Conservation (phyloP, 495 filamentous ascomycete genomes). For the Annulohypoxylon bovei region DNA sequence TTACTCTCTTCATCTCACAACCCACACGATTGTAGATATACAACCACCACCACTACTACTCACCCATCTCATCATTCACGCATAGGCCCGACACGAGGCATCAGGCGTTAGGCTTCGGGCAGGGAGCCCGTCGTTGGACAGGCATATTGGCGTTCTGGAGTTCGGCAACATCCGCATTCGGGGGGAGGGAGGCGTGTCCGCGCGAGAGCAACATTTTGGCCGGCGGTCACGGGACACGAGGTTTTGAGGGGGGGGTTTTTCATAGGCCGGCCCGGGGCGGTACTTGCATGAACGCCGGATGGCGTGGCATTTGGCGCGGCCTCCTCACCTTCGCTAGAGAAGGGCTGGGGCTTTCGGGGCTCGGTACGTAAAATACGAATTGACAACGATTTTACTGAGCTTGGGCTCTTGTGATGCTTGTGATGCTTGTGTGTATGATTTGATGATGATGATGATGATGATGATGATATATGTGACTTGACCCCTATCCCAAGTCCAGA, state of each 20-base stretch:
- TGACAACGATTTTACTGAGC: background rate
- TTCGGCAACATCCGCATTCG: background rate
- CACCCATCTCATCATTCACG: constrained; percentile 27
- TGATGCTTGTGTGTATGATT: background rate
- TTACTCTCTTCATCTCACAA: constrained; percentile 15
- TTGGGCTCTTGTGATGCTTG: background rate
- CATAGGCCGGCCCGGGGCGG: background rate
- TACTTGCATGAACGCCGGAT: constrained; percentile 1
- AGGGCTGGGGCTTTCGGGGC: background rate
- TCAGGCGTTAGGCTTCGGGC: constrained; percentile 27
- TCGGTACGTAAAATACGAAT: constrained; percentile 8
- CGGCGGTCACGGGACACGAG: background rate
- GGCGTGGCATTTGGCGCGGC: background rate
- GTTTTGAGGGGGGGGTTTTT: background rate
- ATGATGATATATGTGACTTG: background rate
- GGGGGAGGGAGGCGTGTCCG: too few species aligned
- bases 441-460: background rate
- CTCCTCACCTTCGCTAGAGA: background rate
- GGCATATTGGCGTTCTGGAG: constrained; percentile 10
- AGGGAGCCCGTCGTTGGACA: constrained; percentile 25
- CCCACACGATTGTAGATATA: constrained; percentile 31
- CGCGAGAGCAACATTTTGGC: background rate
- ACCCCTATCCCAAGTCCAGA: too few species aligned
- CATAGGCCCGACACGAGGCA: constrained; percentile 23
- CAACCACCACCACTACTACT: constrained; percentile 15